These are phyloP conservation scores for Fusarium globosum DNA, from an alignment of 2,329 filamentous ascomycete species.

Conservation along the genomic window DNA sequence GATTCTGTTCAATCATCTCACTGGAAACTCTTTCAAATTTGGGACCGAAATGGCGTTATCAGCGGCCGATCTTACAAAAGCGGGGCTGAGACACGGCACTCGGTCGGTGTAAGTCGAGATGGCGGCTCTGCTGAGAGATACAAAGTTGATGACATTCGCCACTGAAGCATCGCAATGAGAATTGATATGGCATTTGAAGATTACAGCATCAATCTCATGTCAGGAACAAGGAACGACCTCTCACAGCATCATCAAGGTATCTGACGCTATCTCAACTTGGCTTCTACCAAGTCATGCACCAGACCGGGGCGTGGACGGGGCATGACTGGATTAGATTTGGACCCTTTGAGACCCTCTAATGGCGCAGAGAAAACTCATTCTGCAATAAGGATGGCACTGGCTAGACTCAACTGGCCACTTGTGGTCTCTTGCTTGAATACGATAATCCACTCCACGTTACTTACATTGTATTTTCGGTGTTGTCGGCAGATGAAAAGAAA, in stretches of 20 bases:
- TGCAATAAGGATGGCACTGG: neutral
- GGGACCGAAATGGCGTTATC: slow-evolving; percentile 44
- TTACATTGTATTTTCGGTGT: neutral
- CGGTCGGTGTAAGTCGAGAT: slow-evolving; percentile 27
- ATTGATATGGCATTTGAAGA: neutral
- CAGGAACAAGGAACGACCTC: neutral
- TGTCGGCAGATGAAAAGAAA: slow-evolving; percentile 19
- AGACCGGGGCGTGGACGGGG: slow-evolving; percentile 33
- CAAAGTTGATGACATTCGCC: slow-evolving; percentile 31
- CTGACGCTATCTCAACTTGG: slow-evolving; percentile 14
- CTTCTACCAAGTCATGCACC: slow-evolving; percentile 28
- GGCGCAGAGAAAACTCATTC: slow-evolving; percentile 17
- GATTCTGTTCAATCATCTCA: slow-evolving; percentile 29
- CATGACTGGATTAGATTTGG: slow-evolving; percentile 13
- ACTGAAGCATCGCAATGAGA: slow-evolving; percentile 15
- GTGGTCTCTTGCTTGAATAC: neutral
- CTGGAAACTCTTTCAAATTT: slow-evolving; percentile 40
- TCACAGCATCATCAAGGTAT: slow-evolving; percentile 4
- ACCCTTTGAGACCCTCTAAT: slow-evolving; percentile 22
- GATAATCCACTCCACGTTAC: neutral
- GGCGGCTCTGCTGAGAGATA: slow-evolving; percentile 28
- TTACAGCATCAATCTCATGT: neutral
- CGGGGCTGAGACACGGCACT: slow-evolving; percentile 39
- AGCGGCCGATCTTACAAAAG: slow-evolving; percentile 43
- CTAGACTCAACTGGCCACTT: neutral